Evolutionary conservation across 495 filamentous ascomycete species (phyloP).

Genomic region (Cetradonia linearis): DNA sequence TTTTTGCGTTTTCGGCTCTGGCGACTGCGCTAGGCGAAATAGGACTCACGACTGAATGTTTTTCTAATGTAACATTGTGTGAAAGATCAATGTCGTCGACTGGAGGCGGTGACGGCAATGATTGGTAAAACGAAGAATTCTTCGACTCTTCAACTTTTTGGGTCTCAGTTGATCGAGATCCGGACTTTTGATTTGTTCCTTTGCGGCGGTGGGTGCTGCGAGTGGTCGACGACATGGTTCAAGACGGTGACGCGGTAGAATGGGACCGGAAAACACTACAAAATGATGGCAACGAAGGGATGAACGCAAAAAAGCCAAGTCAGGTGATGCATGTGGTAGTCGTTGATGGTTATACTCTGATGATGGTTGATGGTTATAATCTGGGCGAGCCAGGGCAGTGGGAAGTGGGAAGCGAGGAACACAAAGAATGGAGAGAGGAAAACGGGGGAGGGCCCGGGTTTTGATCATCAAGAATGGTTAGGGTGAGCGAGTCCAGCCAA

Average conservation of each 20-base stretch:
- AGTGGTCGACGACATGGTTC: constrained; percentile 14
- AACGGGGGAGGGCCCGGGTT: constrained; percentile 16
- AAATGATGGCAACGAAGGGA: background rate
- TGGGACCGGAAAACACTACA: background rate
- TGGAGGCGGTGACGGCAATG: constrained; percentile 13
- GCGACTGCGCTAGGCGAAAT: background rate
- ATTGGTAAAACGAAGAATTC: background rate
- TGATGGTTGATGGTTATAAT: background rate
- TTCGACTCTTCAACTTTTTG: constrained; percentile 13
- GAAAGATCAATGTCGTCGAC: constrained; percentile 15
- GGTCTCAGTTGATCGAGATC: background rate
- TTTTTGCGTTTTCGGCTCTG: background rate
- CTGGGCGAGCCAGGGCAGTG: constrained; percentile 4
- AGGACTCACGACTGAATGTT: constrained; percentile 3
- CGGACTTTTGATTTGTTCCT: constrained; percentile 6
- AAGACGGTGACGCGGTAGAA: constrained; percentile 8
- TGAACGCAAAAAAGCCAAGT: background rate
- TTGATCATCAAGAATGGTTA: constrained; percentile 19
- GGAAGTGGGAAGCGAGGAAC: constrained; percentile 13
- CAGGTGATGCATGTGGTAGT: background rate
- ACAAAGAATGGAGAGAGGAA: constrained; percentile 15
- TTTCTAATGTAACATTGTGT: constrained; percentile 1
- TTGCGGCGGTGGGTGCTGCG: background rate
- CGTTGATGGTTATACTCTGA: constrained; percentile 12
- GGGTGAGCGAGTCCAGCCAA: constrained; percentile 20